phyloP scores from a whole-genome alignment of 352 stramenopile genomes.

The Globisporangium sylvaticum region DNA sequence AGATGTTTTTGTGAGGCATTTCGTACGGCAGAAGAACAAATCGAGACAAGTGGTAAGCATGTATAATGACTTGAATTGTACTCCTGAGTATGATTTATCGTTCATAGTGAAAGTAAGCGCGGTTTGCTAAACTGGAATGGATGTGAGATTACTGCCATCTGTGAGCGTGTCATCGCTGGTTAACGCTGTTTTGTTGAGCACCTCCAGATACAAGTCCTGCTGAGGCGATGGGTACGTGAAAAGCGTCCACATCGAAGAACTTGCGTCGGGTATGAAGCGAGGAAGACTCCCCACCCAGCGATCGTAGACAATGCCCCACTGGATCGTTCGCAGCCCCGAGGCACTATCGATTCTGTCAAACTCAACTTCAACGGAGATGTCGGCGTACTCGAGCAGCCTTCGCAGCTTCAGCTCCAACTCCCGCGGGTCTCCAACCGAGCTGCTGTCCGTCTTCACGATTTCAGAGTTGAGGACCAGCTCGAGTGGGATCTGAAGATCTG shows the following conservation, averaged over 20 bases:
- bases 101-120: neutral
- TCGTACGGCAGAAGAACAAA: neutral
- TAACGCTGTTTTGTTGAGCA: slow-evolving; percentile 7
- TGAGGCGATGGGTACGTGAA: slow-evolving; percentile 20
- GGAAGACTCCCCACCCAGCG: slow-evolving; percentile 31
- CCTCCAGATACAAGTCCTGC: slow-evolving; percentile 8
- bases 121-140: neutral
- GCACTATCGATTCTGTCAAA: slow-evolving; percentile 16
- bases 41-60: neutral
- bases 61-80: neutral
- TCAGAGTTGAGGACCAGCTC: slow-evolving; percentile 17
- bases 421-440: slow-evolving; percentile 13
- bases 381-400: slow-evolving; percentile 33
- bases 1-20: neutral
- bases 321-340: slow-evolving; percentile 12
- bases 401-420: slow-evolving; percentile 27
- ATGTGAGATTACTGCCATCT: neutral
- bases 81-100: neutral
- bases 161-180: neutral
- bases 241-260: slow-evolving; percentile 27
- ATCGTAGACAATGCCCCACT: slow-evolving; percentile 33
- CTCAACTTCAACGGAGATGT: slow-evolving; percentile 32
- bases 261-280: slow-evolving; percentile 19
- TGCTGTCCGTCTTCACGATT: slow-evolving; percentile 18
- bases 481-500: slow-evolving; percentile 19